phyloP scores from a whole-genome alignment of 75 land plant species.

The Cunninghamia lanceolata region DNA sequence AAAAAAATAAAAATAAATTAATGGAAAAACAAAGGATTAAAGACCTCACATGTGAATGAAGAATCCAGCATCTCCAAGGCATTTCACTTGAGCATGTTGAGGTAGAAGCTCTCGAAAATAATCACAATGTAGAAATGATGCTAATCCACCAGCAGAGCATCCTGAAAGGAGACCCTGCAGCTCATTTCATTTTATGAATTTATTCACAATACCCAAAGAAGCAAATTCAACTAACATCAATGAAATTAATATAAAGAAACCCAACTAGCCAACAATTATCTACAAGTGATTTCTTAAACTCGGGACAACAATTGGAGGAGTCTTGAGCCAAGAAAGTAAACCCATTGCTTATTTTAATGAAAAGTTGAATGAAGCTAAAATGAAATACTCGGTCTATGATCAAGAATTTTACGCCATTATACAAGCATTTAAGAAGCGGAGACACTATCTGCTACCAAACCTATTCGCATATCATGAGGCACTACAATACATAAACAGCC shows the following conservation, averaged over 20 bases:
- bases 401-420: too few species aligned
- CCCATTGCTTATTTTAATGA: too few species aligned
- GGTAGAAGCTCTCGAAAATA: constrained; percentile 54
- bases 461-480: too few species aligned
- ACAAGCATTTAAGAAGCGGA: too few species aligned
- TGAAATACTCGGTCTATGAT: too few species aligned
- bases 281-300: neutral
- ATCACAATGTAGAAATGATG: constrained; percentile 87
- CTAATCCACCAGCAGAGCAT: constrained; percentile 95
- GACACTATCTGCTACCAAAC: too few species aligned
- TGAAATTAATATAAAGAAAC: neutral
- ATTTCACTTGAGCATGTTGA: constrained; percentile 63
- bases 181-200: neutral
- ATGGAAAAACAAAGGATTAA: neutral
- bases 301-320: too few species aligned
- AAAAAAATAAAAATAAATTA: neutral
- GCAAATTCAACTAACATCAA: neutral
- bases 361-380: too few species aligned
- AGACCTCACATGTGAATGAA: constrained; percentile 67
- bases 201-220: neutral
- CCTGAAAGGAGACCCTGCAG: constrained; percentile 85
- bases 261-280: neutral
- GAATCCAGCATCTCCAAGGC: constrained; percentile 89
- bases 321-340: too few species aligned
- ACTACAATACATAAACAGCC: too few species aligned